A percentile compares a stretch with the other conserved stretches of the same genome.
Conservation (phyloP, 176 grass and related monocot species). For the Triticum urartu region DNA sequence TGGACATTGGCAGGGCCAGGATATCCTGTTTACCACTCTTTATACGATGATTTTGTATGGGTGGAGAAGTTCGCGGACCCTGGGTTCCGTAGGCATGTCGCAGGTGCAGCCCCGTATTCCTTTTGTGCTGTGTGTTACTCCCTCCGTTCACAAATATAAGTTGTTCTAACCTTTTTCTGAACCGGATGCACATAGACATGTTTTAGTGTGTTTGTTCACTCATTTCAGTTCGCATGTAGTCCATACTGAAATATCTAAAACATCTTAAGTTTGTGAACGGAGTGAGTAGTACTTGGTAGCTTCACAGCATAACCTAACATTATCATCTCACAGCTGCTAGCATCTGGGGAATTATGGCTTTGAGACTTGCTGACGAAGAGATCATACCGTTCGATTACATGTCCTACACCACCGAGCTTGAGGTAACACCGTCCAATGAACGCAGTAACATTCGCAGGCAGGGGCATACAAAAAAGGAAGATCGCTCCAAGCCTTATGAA, state of each 20-base stretch:
- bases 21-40: conserved; percentile 80
- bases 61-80: conserved; percentile 92
- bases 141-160: no score
- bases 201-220: no score
- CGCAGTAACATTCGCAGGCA: neutral
- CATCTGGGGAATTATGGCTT: conserved; percentile 84
- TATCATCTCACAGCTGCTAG: conserved; percentile 54
- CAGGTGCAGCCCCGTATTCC: conserved; percentile 41
- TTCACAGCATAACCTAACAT: neutral
- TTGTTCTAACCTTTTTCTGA: no score
- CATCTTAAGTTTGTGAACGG: no score
- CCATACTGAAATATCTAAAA: no score
- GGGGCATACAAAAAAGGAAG: neutral
- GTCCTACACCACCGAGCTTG: conserved; percentile 58
- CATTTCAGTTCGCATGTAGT: no score
- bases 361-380: conserved; percentile 72
- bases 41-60: conserved; percentile 89
- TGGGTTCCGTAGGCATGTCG: conserved; percentile 70
- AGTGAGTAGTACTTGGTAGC: neutral
- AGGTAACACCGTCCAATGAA: conserved; percentile 37
- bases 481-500: neutral
- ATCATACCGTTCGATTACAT: conserved; percentile 79
- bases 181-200: no score
- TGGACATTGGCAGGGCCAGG: conserved; percentile 32
- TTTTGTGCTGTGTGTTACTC: neutral